Base-by-base conservation (phyloP, 2,329 filamentous ascomycete species). In the Lithohypha guttulata region DNA sequence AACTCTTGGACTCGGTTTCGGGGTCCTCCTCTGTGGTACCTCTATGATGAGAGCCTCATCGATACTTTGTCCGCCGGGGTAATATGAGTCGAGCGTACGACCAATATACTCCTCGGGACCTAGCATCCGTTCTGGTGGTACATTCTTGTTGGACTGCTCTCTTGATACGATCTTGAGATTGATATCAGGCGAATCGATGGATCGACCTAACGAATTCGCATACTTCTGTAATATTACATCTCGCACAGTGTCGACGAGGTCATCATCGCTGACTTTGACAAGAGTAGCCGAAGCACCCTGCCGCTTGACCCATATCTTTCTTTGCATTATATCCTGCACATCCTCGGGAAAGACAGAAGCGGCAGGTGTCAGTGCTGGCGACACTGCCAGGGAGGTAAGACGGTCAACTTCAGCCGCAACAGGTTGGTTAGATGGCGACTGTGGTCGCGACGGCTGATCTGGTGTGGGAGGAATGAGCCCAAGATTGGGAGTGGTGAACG, bases 231-330 rank as follows among this genome's bases (percentile, higher is more conserved):
- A 66, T 42, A 96, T 91, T 69, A 85, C 77, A 51, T 95, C 91
- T 52, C 89, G 81, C 45, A 94, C 80, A 61, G 95, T 89, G 59
- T 98, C 91, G 42, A 96, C 87, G 52, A 96, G 65, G 55, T 94
- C 86, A 53, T 93, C 85, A 54, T 93, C 83, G 51, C 77, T 72
- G 53, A 93, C 82, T 44, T 81, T 77, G 40, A 98, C 81, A 53
- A 91, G 70, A 10, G 91, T 98, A 26, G 89, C 78, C 41, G 89
- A 95, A 43, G 79, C 83, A 48, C 80, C 74, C 14, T 83, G 82
- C 53, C 89, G 75, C 67, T 82, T 91, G 57, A 96, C 89, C 91
- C 91, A 98, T 53, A 96, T 79, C 69, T 93, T 95, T 58, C 84
- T 60, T 37, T 54, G 52, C 42, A 59, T 51, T 38, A 38, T 64